Percentiles rank a stretch among this genome's conserved stretches.
phyloP scores from a whole-genome alignment of 1,139 yeast species.

The Blastobotrys petasosporus region DNA sequence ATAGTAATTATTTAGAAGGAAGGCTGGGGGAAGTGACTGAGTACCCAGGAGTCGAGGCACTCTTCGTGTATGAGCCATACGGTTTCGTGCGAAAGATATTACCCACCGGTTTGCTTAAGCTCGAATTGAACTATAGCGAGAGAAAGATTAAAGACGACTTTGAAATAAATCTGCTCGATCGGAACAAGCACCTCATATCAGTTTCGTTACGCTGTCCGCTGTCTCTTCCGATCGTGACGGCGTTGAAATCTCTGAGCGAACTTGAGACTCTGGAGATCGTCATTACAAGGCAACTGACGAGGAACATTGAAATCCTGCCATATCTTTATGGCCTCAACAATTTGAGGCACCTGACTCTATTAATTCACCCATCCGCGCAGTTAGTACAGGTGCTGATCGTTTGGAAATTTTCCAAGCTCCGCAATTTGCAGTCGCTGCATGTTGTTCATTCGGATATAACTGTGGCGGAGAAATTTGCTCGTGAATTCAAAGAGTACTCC shows the following conservation, averaged over 20 bases:
- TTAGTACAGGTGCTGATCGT: background rate
- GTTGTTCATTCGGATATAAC: background rate
- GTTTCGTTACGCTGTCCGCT: background rate
- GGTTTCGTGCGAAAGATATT: conserved; percentile 8
- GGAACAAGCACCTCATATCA: background rate
- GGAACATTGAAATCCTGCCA: too few species aligned
- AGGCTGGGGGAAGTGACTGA: conserved; percentile 4
- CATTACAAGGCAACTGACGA: too few species aligned
- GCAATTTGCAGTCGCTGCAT: background rate
- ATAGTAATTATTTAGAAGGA: conserved; percentile 9
- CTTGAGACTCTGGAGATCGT: background rate
- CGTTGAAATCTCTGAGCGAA: background rate
- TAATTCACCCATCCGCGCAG: background rate
- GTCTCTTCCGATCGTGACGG: background rate
- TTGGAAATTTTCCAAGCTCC: background rate
- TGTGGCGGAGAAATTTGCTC: background rate
- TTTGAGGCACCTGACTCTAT: background rate
- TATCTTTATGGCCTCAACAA: background rate
- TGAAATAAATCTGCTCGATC: background rate
- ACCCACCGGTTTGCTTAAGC: conserved; percentile 2
- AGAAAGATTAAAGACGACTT: background rate
- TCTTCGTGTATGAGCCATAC: conserved; percentile 2
- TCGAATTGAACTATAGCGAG: conserved; percentile 3
- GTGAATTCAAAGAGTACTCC: background rate
- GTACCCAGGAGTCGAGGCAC: background rate